Conservation (phyloP, 495 filamentous ascomycete genomes). For the Delitschia confertaspora region DNA sequence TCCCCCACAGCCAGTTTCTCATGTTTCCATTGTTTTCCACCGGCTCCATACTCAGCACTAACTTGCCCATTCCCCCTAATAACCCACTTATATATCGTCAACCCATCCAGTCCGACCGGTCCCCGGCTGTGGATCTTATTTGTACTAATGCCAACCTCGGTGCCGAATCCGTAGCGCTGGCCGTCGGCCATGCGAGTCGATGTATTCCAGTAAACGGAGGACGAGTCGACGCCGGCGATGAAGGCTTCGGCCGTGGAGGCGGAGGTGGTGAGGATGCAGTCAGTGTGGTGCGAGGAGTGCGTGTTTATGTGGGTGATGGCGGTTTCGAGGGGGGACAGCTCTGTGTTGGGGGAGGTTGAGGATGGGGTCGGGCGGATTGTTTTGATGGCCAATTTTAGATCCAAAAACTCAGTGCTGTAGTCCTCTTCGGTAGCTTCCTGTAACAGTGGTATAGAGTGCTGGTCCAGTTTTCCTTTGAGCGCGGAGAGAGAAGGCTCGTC, state of each 20-base stretch:
- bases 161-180: slow-evolving; percentile 94
- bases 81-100: slow-evolving; percentile 96
- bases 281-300: slow-evolving; percentile 91
- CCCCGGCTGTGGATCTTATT: slow-evolving; percentile 96
- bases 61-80: slow-evolving; percentile 72
- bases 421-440: slow-evolving; percentile 59
- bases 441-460: slow-evolving; percentile 41
- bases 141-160: slow-evolving; percentile 95
- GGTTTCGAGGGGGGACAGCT: slow-evolving; percentile 44
- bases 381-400: slow-evolving; percentile 76
- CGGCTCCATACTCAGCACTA: slow-evolving; percentile 63
- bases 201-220: slow-evolving; percentile 95
- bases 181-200: slow-evolving; percentile 92
- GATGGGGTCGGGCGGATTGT: slow-evolving; percentile 57
- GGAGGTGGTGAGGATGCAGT: slow-evolving; percentile 72
- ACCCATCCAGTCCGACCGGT: slow-evolving; percentile 84
- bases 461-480: slow-evolving; percentile 39
- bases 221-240: slow-evolving; percentile 75
- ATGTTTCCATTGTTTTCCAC: slow-evolving; percentile 63
- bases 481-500: slow-evolving; percentile 57
- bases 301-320: slow-evolving; percentile 84
- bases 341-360: slow-evolving; percentile 24
- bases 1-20: slow-evolving; percentile 41
- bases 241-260: slow-evolving; percentile 61
- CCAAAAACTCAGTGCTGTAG: slow-evolving; percentile 83